Evolutionary conservation across 1,139 yeast genomes (phyloP).

Genomic region (Suhomyces taliae): DNA sequence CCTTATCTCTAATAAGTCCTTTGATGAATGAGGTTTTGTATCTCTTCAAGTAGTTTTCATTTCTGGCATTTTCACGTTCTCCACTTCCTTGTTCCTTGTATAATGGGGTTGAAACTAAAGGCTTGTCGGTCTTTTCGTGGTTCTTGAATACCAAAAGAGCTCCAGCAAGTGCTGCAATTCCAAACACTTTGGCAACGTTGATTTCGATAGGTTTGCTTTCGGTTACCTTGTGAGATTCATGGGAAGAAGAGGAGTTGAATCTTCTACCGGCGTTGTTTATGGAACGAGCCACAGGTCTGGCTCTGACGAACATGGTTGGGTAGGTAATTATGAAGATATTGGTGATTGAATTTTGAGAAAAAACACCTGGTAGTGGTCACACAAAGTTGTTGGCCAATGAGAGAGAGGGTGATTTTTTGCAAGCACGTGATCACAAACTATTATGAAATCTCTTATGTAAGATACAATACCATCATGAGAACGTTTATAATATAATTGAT

Average conservation of each 20-base stretch:
- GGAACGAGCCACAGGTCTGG: conserved; percentile 17
- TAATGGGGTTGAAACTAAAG: conserved; percentile 40
- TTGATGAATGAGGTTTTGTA: conserved; percentile 46
- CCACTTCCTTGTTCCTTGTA: conserved; percentile 36
- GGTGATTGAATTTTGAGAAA: conserved; percentile 6
- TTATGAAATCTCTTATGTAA: too few species aligned
- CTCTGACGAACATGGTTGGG: conserved; percentile 25
- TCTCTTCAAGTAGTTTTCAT: conserved; percentile 38
- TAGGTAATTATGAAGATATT: not conserved
- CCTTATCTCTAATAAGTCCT: conserved; percentile 47
- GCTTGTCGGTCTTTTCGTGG: conserved; percentile 37
- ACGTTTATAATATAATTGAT: too few species aligned
- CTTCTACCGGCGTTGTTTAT: conserved; percentile 25
- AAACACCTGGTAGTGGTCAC: conserved; percentile 5
- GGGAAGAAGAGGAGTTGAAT: conserved; percentile 28
- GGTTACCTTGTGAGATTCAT: conserved; percentile 26
- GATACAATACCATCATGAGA: not conserved
- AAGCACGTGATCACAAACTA: not conserved
- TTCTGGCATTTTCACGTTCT: conserved; percentile 38
- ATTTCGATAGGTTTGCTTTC: conserved; percentile 37
- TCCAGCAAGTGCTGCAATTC: conserved; percentile 44
- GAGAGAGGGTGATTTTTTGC: conserved; percentile 1
- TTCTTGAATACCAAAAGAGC: conserved; percentile 41
- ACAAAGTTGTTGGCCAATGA: conserved; percentile 11
- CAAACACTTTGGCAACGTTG: conserved; percentile 42